These are phyloP conservation scores for Candida koratica DNA, from an alignment of 805 yeast species.

Conservation along the genomic window DNA sequence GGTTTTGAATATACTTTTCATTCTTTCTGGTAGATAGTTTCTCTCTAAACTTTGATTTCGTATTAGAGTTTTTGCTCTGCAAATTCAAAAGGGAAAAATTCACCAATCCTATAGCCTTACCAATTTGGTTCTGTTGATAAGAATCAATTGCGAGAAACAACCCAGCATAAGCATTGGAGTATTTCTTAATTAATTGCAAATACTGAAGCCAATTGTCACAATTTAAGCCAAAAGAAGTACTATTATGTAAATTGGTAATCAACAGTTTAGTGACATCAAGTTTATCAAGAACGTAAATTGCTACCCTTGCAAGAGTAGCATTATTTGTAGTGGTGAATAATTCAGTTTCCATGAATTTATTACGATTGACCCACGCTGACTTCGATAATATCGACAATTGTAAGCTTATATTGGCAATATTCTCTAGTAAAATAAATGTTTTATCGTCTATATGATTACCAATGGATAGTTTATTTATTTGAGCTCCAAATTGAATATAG, in stretches of 20 bases:
- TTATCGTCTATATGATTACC: conserved; percentile 9
- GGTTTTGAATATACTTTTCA: conserved; percentile 26
- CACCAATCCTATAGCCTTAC: conserved; percentile 45
- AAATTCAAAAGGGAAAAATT: conserved; percentile 33
- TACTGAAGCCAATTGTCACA: conserved; percentile 27
- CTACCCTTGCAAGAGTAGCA: conserved; percentile 43
- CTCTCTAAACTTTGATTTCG: conserved; percentile 11
- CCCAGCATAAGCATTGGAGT: conserved; percentile 42
- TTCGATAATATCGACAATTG: conserved; percentile 40
- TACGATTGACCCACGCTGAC: conserved; percentile 35
- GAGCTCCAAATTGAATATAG: conserved; percentile 22
- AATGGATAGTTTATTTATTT: conserved; percentile 2
- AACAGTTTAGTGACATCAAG: conserved; percentile 22
- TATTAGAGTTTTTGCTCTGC: conserved; percentile 29
- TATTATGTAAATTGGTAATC: conserved; percentile 13
- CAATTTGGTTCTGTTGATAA: conserved; percentile 43
- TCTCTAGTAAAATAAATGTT: conserved; percentile 18
- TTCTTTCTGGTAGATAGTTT: conserved; percentile 28
- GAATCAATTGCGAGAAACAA: conserved; percentile 42
- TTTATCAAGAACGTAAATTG: conserved; percentile 38
- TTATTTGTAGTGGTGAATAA: conserved; percentile 23
- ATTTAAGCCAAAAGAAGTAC: conserved; percentile 8
- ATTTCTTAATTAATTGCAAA: conserved; percentile 27
- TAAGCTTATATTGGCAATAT: conserved; percentile 28
- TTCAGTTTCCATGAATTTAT: conserved; percentile 18